phyloP scores from a whole-genome alignment of 2,329 filamentous ascomycete species.

The Pleurostoma richardsiae region DNA sequence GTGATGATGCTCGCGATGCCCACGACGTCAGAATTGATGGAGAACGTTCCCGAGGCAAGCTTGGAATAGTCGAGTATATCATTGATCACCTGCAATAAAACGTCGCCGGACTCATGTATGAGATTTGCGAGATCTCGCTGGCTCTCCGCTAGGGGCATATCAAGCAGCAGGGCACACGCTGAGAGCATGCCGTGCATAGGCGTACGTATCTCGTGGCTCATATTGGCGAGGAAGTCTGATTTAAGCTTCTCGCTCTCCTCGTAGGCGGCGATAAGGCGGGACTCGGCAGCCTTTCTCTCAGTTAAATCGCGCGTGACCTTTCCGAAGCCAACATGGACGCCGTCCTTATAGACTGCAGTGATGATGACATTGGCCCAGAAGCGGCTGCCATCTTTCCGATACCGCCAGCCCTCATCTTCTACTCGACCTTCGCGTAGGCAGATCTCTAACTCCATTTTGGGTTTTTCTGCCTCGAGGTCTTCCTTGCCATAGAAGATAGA shows the following conservation, averaged over 20 bases:
- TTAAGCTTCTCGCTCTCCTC: conserved; percentile 76
- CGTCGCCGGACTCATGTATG: conserved; percentile 53
- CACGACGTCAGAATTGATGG: conserved; percentile 46
- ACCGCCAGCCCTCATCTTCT: conserved; percentile 57
- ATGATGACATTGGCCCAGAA: conserved; percentile 60
- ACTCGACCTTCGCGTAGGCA: conserved; percentile 50
- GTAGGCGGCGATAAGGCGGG: conserved; percentile 49
- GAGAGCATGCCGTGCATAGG: conserved; percentile 60
- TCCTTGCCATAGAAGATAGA: conserved; percentile 50
- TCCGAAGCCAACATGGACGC: conserved; percentile 49
- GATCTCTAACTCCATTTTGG: conserved; percentile 42
- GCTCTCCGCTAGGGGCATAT: conserved; percentile 44
- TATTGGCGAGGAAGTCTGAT: conserved; percentile 72
- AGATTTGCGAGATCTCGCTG: conserved; percentile 53
- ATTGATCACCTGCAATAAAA: conserved; percentile 58
- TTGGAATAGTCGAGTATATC: conserved; percentile 65
- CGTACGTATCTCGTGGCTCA: conserved; percentile 60
- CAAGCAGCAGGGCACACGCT: conserved; percentile 51
- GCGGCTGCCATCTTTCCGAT: conserved; percentile 49
- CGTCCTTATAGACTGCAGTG: conserved; percentile 47
- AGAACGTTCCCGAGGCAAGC: conserved; percentile 53
- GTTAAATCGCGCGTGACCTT: conserved; percentile 56
- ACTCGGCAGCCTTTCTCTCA: conserved; percentile 48
- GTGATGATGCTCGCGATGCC: conserved; percentile 38
- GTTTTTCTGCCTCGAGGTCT: conserved; percentile 43